A percentile compares a stretch with the other conserved stretches of the same genome.
Evolutionary conservation across 805 yeast genomes (phyloP).

Genomic region (Candida ovalis): DNA sequence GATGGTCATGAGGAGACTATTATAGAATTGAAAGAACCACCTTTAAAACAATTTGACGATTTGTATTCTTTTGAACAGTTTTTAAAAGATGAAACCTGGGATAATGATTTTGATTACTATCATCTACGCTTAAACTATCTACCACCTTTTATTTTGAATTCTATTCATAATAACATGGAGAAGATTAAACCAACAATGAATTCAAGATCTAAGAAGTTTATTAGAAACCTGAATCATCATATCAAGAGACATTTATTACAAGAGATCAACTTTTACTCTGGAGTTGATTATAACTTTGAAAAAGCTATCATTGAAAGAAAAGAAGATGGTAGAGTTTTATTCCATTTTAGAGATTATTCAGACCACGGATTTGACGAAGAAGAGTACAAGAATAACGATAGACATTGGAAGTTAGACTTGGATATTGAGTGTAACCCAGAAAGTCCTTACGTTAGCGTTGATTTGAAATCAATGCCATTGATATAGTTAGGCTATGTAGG

Average conservation of each 20-base stretch:
- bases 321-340: conserved; percentile 44
- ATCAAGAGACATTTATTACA: conserved; percentile 60
- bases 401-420: conserved; percentile 61
- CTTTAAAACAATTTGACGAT: conserved; percentile 47
- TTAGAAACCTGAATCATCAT: conserved; percentile 68
- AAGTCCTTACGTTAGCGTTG: conserved; percentile 61
- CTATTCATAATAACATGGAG: conserved; percentile 62
- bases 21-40: conserved; percentile 18
- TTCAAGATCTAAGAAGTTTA: conserved; percentile 64
- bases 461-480: conserved; percentile 54
- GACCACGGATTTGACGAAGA: conserved; percentile 47
- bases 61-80: conserved; percentile 55
- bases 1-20: conserved; percentile 5
- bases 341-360: conserved; percentile 57
- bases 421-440: conserved; percentile 62
- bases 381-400: conserved; percentile 31
- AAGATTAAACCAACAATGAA: conserved; percentile 67
- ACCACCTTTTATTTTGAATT: conserved; percentile 56
- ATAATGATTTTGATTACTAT: conserved; percentile 23
- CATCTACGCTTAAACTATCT: conserved; percentile 18
- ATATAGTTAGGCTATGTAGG: background rate
- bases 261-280: conserved; percentile 55
- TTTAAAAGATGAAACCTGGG: conserved; percentile 51
- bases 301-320: conserved; percentile 46
- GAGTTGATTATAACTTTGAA: conserved; percentile 37